Conservation (phyloP, 2,329 filamentous ascomycete species). For the Dothideomycetidae sp. region DNA sequence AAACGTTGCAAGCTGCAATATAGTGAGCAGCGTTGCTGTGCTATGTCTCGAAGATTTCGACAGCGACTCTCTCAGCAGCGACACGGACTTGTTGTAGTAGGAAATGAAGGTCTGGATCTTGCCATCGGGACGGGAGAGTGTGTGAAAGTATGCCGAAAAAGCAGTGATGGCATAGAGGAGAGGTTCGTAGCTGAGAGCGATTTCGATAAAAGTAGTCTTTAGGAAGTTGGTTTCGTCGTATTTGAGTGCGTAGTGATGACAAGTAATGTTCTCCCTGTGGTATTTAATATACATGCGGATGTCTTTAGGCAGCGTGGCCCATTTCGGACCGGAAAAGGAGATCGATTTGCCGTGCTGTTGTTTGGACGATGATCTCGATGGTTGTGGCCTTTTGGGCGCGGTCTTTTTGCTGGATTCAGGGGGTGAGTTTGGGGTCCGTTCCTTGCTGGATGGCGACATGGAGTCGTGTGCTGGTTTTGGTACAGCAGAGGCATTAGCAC, state of each 20-base stretch:
- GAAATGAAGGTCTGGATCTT: conserved; percentile 69
- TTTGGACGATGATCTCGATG: conserved; percentile 9
- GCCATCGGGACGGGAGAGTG: conserved; percentile 53
- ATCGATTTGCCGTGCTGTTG: conserved; percentile 9
- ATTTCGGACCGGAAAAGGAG: conserved; percentile 13
- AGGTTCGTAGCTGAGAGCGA: conserved; percentile 64
- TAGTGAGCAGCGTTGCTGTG: conserved; percentile 66
- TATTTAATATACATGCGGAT: conserved; percentile 67
- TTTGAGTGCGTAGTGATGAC: conserved; percentile 71
- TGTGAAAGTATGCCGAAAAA: conserved; percentile 78
- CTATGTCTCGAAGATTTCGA: conserved; percentile 56
- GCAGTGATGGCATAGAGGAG: conserved; percentile 75
- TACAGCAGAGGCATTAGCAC: conserved; percentile 1
- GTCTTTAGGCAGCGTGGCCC: conserved; percentile 37
- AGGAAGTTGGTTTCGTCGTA: conserved; percentile 61
- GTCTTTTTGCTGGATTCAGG: conserved; percentile 2
- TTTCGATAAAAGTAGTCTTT: conserved; percentile 51
- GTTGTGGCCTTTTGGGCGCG: conserved; percentile 7
- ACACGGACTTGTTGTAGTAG: conserved; percentile 84
- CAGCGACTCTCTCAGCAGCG: conserved; percentile 56
- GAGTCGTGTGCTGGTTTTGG: conserved; percentile 12
- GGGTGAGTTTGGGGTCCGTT: conserved; percentile 13
- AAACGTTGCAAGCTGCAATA: conserved; percentile 82
- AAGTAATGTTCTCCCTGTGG: conserved; percentile 60
- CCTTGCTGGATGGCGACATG: conserved; percentile 15